Percentiles rank a stretch among this genome's conserved stretches.
Evolutionary conservation across 2,329 filamentous ascomycete species (phyloP).

Genomic region (Aureobasidium musti): DNA sequence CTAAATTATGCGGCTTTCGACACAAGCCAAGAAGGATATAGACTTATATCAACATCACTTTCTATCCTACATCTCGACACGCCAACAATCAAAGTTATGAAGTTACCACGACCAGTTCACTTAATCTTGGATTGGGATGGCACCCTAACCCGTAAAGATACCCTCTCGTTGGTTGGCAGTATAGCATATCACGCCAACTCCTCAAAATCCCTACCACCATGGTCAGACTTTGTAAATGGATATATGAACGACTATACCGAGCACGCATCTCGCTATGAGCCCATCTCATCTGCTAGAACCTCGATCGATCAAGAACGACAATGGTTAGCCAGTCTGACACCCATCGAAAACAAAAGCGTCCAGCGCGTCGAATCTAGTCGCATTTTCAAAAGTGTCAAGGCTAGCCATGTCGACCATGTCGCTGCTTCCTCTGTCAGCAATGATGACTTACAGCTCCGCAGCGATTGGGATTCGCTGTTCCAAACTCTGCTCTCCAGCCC

Average conservation of each 20-base stretch:
- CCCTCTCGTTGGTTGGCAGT: conserved; percentile 47
- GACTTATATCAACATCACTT: too few relatives aligned
- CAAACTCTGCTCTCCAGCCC: conserved; percentile 31
- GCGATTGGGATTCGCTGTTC: conserved; percentile 43
- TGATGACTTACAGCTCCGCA: conserved; percentile 42
- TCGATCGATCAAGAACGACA: conserved; percentile 42
- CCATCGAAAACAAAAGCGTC: conserved; percentile 47
- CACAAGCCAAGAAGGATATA: background rate
- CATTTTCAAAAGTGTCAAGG: conserved; percentile 46
- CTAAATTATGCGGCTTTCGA: too few relatives aligned
- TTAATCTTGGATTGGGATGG: conserved; percentile 53
- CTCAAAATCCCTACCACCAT: conserved; percentile 34
- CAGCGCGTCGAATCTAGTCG: conserved; percentile 44
- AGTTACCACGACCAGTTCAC: conserved; percentile 35
- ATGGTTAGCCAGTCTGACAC: conserved; percentile 43
- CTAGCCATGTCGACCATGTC: conserved; percentile 37
- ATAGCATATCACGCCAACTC: conserved; percentile 37
- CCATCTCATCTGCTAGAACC: conserved; percentile 37
- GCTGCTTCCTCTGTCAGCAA: conserved; percentile 38
- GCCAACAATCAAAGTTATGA: background rate
- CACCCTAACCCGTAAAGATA: conserved; percentile 50
- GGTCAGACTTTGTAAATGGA: conserved; percentile 45
- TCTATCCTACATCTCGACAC: too few relatives aligned
- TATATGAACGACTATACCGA: conserved; percentile 47
- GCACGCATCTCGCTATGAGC: conserved; percentile 40